Percentiles rank a stretch among this genome's conserved stretches.
Evolutionary conservation across 805 yeast genomes (phyloP).

Genomic region (Ogataea trehalophila): DNA sequence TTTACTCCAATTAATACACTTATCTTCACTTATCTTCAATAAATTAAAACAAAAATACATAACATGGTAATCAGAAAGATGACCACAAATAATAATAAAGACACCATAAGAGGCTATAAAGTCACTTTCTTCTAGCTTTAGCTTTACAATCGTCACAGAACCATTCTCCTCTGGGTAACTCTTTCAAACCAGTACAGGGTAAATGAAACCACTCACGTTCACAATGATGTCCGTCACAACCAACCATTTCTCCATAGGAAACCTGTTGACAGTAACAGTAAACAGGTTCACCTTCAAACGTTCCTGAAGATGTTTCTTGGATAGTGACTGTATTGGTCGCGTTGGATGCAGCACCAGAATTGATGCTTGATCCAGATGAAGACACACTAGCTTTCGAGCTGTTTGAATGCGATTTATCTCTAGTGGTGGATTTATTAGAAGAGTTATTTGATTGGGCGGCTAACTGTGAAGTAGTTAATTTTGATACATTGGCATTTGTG

Average conservation of each 20-base stretch:
- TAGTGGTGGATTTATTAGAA: not conserved
- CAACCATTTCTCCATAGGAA: slow-evolving; percentile 98
- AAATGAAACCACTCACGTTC: slow-evolving; percentile 94
- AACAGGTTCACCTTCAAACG: slow-evolving; percentile 56
- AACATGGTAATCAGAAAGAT: not conserved
- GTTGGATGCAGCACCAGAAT: not conserved
- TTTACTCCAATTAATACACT: too few relatives aligned
- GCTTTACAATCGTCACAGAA: slow-evolving; percentile 62
- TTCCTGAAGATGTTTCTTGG: not conserved
- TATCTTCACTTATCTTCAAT: too few relatives aligned
- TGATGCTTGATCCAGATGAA: not conserved
- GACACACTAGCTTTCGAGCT: not conserved
- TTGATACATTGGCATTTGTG: not conserved
- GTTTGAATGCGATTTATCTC: slow-evolving; percentile 7
- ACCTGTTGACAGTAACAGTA: slow-evolving; percentile 97
- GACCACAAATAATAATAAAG: too few relatives aligned
- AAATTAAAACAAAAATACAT: too few relatives aligned
- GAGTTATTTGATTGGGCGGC: not conserved
- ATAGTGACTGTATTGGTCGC: not conserved
- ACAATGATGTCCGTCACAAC: slow-evolving; percentile 93
- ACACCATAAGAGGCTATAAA: not conserved
- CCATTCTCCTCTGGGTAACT: slow-evolving; percentile 86
- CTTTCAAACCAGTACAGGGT: slow-evolving; percentile 83
- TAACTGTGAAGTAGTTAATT: not conserved
- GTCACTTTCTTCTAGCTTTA: slow-evolving; percentile 10